A percentile compares a stretch with the other conserved stretches of the same genome.
phyloP scores from a whole-genome alignment of 2,329 filamentous ascomycete species.

The Fusarium pseudoanthophilum region DNA sequence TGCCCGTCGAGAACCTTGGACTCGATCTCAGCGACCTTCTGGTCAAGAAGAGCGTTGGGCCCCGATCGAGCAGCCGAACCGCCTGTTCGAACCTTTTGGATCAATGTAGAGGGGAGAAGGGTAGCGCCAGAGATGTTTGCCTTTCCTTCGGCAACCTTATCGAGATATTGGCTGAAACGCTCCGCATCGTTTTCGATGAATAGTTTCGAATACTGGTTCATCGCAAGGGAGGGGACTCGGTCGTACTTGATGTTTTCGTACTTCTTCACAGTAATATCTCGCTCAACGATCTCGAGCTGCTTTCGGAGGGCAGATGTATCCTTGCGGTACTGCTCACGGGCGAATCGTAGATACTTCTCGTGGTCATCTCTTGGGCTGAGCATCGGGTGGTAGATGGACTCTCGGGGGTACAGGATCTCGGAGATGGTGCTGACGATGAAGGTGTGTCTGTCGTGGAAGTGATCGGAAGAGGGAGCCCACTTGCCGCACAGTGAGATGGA shows the following conservation, averaged over 20 bases:
- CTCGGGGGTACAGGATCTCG: slow-evolving; percentile 60
- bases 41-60: slow-evolving; percentile 36
- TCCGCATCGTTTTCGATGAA: slow-evolving; percentile 63
- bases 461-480: slow-evolving; percentile 66
- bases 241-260: slow-evolving; percentile 65
- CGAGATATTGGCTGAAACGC: slow-evolving; percentile 61
- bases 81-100: slow-evolving; percentile 42
- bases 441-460: slow-evolving; percentile 68
- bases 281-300: slow-evolving; percentile 64
- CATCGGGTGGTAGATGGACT: slow-evolving; percentile 43
- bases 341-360: slow-evolving; percentile 63
- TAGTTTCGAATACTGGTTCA: slow-evolving; percentile 61
- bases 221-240: slow-evolving; percentile 66
- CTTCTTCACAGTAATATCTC: slow-evolving; percentile 57
- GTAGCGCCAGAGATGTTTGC: slow-evolving; percentile 65
- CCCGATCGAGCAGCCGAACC: not conserved
- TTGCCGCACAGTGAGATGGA: slow-evolving; percentile 67
- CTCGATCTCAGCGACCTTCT: slow-evolving; percentile 48
- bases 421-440: slow-evolving; percentile 67
- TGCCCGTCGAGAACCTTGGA: slow-evolving; percentile 59
- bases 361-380: slow-evolving; percentile 53
- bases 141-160: slow-evolving; percentile 59
- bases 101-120: slow-evolving; percentile 62
- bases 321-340: slow-evolving; percentile 64
- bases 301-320: slow-evolving; percentile 63